These are phyloP conservation scores for Metroxylon sagu DNA, from an alignment of 176 grass and related monocot genomes.

Conservation along the genomic window DNA sequence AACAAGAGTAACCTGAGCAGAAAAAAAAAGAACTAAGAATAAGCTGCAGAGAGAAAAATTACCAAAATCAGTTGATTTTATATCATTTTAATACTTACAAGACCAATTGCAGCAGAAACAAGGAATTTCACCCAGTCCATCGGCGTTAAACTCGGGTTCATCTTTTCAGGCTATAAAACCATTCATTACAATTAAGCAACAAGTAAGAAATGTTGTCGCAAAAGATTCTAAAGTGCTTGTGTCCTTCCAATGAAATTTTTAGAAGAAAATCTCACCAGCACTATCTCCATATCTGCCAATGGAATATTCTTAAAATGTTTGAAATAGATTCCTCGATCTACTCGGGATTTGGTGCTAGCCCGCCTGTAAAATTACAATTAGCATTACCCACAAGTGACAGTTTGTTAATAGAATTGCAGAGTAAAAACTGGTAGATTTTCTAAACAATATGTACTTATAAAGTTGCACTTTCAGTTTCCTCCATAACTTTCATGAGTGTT, in stretches of 20 bases:
- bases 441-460: no score
- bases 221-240: no score
- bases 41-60: constrained; percentile 9
- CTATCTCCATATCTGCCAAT: constrained; percentile 96
- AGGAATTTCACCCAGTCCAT: constrained; percentile 99
- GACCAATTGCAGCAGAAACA: constrained; percentile 72
- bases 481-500: no score
- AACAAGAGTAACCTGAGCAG: constrained; percentile 61
- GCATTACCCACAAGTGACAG: not conserved
- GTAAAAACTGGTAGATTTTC: no score
- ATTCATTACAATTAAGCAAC: constrained; percentile 10
- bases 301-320: constrained; percentile 96
- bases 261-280: constrained; percentile 50
- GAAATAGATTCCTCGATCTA: constrained; percentile 68
- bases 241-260: no score
- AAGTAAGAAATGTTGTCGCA: not conserved
- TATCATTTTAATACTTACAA: constrained; percentile 38
- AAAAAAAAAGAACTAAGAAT: constrained; percentile 5
- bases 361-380: constrained; percentile 28
- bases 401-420: no score
- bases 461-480: no score
- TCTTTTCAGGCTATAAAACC: constrained; percentile 91
- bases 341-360: constrained; percentile 37
- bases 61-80: not conserved
- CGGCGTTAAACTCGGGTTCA: constrained; percentile 90